Evolutionary conservation across 2,329 filamentous ascomycete species (phyloP).

Genomic region (Septoria linicola): DNA sequence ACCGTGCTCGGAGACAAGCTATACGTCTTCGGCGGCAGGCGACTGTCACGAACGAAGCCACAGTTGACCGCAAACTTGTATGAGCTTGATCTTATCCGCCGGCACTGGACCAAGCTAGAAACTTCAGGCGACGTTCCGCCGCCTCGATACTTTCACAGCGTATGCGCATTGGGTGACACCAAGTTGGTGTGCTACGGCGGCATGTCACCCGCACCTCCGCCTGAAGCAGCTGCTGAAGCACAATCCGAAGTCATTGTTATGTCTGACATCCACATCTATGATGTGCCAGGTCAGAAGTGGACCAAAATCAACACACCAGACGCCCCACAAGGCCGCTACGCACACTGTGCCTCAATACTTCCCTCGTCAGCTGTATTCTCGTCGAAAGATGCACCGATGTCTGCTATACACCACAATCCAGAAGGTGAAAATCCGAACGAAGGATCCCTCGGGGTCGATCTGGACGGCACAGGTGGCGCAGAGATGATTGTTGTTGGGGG

Average conservation of each 20-base stretch:
- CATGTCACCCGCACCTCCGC: conserved; percentile 71
- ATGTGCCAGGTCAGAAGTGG: conserved; percentile 80
- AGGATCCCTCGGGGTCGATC: conserved; percentile 79
- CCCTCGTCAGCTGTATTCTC: conserved; percentile 85
- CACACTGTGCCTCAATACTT: conserved; percentile 90
- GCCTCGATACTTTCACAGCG: conserved; percentile 93
- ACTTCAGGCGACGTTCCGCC: conserved; percentile 81
- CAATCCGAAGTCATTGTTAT: conserved; percentile 72
- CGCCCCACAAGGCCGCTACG: conserved; percentile 88
- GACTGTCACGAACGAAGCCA: conserved; percentile 79
- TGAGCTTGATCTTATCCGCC: conserved; percentile 83
- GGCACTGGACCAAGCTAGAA: conserved; percentile 91
- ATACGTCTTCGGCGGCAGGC: conserved; percentile 91
- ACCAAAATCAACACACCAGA: conserved; percentile 72
- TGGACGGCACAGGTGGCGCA: conserved; percentile 87
- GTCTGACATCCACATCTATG: conserved; percentile 96
- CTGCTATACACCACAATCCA: conserved; percentile 86
- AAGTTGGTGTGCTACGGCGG: conserved; percentile 98
- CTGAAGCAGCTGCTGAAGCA: conserved; percentile 69
- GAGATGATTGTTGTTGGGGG: conserved; percentile 98
- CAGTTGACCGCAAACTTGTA: conserved; percentile 88
- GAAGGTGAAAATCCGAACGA: conserved; percentile 80
- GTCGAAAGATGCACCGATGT: conserved; percentile 77
- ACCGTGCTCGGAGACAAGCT: conserved; percentile 93
- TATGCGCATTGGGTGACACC: conserved; percentile 88